phyloP scores from a whole-genome alignment of 2,329 filamentous ascomycete genomes.

The Lasiodiplodia theobromae region DNA sequence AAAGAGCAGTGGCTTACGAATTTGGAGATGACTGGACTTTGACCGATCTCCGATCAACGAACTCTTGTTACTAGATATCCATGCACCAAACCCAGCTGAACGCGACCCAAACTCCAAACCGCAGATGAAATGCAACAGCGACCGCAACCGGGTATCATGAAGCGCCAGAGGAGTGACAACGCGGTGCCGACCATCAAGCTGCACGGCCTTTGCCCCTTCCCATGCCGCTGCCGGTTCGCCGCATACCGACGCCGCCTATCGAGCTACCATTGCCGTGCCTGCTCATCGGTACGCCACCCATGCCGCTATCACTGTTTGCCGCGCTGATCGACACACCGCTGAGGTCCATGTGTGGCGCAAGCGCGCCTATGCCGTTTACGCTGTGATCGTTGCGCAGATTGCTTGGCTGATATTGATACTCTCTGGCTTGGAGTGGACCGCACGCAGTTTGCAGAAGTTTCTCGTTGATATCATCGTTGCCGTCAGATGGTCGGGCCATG shows the following conservation, averaged over 20 bases:
- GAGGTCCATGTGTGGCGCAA: conserved; percentile 26
- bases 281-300: conserved; percentile 45
- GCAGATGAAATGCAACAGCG: conserved; percentile 18
- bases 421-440: conserved; percentile 41
- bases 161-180: conserved; percentile 9
- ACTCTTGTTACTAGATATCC: not conserved
- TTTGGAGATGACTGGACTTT: not conserved
- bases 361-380: conserved; percentile 4
- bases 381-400: conserved; percentile 10
- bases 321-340: conserved; percentile 19
- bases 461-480: conserved; percentile 49
- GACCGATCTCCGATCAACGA: not conserved
- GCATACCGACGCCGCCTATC: conserved; percentile 45
- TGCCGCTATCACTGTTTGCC: conserved; percentile 23
- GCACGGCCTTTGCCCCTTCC: conserved; percentile 43
- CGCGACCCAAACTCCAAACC: not conserved
- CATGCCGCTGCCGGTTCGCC: conserved; percentile 46
- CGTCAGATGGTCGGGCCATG: conserved; percentile 50
- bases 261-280: conserved; percentile 42
- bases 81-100: not conserved
- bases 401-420: conserved; percentile 40
- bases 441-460: conserved; percentile 46
- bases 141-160: conserved; percentile 17
- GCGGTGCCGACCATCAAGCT: not conserved
- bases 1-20: no score